A percentile compares a stretch with the other conserved stretches of the same genome.
phyloP scores from a whole-genome alignment of 768 basidiomycete species.

The Coprinellus micaceus region DNA sequence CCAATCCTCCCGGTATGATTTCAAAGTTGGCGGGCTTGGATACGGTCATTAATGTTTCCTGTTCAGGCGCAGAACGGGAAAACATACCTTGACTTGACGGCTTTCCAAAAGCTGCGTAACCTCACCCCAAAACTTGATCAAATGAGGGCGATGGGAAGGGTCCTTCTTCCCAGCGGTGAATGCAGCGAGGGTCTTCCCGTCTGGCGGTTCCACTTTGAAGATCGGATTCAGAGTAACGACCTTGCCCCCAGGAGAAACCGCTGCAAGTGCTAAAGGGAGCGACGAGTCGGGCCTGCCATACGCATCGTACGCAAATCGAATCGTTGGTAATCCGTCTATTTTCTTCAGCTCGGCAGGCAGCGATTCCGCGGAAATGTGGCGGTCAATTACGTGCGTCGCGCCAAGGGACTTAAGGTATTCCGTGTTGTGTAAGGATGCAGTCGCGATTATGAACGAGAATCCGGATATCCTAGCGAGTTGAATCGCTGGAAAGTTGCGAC shows the following conservation, averaged over 20 bases:
- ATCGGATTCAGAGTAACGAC: slow-evolving; percentile 8
- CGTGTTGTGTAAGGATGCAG: slow-evolving; percentile 28
- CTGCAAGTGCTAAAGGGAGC: slow-evolving; percentile 13
- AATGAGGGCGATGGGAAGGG: slow-evolving; percentile 17
- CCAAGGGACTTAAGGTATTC: slow-evolving; percentile 33
- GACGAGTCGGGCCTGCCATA: slow-evolving; percentile 19
- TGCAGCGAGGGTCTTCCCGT: slow-evolving; percentile 10
- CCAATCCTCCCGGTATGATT: slow-evolving; percentile 39
- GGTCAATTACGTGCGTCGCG: slow-evolving; percentile 38
- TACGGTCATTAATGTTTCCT: not conserved
- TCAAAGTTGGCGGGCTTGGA: slow-evolving; percentile 39
- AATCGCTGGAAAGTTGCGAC: slow-evolving; percentile 16
- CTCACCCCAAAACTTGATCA: slow-evolving; percentile 20
- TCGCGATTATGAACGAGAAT: slow-evolving; percentile 39
- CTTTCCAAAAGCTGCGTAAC: slow-evolving; percentile 27
- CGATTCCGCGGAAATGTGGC: slow-evolving; percentile 12
- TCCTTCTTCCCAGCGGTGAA: slow-evolving; percentile 20
- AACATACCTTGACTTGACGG: slow-evolving; percentile 30
- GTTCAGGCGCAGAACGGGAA: not conserved
- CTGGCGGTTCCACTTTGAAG: slow-evolving; percentile 19
- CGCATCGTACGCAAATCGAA: slow-evolving; percentile 10
- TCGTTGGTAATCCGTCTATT: slow-evolving; percentile 15
- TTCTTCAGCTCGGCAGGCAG: slow-evolving; percentile 11
- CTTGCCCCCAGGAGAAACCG: slow-evolving; percentile 23
- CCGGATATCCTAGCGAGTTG: slow-evolving; percentile 35